Base-by-base conservation (phyloP, 441 rosid species). In the Melastoma candidum region DNA sequence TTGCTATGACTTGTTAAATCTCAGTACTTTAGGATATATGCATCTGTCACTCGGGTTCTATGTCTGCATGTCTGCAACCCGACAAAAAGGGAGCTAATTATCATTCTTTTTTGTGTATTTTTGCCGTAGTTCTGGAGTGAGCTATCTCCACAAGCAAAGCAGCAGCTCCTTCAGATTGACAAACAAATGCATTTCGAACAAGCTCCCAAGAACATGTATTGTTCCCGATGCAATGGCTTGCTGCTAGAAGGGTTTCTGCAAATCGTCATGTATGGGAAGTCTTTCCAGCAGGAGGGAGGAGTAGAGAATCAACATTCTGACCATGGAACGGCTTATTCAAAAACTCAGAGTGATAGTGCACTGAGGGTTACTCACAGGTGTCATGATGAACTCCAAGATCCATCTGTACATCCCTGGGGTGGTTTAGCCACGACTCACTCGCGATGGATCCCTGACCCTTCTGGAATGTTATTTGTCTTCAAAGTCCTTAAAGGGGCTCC, bases 351-450 rank as follows among this genome's bases (percentile, higher is more conserved):
- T 51, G 74, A 69, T 53, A 56, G 73, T 67, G 77, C 70, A 58
- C 60, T 57, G 54, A 68, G 60, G 65, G 26, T 66, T 44, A 57
- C 71, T 14, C 75, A 58, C 52, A 77, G 74, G 55, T 69, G 67
- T 63, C 68, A 56, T 54, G 89, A 79, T 61, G 97, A 79, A 65
- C 65, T 78, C 68, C 96, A 80, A 69, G 93, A 81, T 67, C 94
- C 95, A 17, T 71, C 89, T 65, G 82, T 85, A 47, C 90, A 87
- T 79, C 94, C 81, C 12, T 92, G 95, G 96, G 98, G 98, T 47
- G 98, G 98, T 66, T 77, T 92, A 52, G 72, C 81, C 12, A 74
- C 89, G 11, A n/a, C n/a, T n/a, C n/a, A 80, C 93, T 4, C 88
- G 88, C 12, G 90, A 85, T 72, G 96, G 95, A 13, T 76, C 83